Conservation (phyloP, 176 grass and related monocot species). For the Musa beccarii region DNA sequence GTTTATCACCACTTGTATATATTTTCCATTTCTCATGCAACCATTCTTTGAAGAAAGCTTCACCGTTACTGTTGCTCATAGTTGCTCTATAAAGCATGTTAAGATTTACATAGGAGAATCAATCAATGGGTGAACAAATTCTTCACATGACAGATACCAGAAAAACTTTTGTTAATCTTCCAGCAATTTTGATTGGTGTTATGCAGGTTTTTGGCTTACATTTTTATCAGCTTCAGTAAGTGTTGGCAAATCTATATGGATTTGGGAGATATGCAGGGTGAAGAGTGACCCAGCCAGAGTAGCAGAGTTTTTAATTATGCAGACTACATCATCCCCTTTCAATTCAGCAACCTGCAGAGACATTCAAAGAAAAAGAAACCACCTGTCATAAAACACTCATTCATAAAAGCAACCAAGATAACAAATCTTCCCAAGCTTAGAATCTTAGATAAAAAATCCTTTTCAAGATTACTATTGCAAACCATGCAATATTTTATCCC, state of each 20-base stretch:
- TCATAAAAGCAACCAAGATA: no score
- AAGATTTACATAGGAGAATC: not conserved
- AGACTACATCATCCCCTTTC: slow-evolving; percentile 82
- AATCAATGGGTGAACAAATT: not conserved
- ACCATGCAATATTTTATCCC: not conserved
- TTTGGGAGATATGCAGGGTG: slow-evolving; percentile 80
- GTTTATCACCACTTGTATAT: not conserved
- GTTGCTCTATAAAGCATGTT: not conserved
- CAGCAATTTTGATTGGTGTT: not conserved
- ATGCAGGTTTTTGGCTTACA: not conserved
- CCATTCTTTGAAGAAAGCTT: not conserved
- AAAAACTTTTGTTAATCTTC: not conserved
- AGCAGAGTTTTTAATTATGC: slow-evolving; percentile 87
- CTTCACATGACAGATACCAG: not conserved
- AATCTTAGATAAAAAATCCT: not conserved
- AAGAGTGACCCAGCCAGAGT: slow-evolving; percentile 82
- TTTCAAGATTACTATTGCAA: not conserved
- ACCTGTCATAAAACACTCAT: no score
- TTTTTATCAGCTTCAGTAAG: slow-evolving; percentile 65
- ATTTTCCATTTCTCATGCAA: not conserved
- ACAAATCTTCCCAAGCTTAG: not conserved
- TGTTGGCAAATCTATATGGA: slow-evolving; percentile 84
- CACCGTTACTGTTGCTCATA: no score
- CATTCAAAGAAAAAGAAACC: not conserved
- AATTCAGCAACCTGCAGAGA: slow-evolving; percentile 77